phyloP scores from a whole-genome alignment of 495 filamentous ascomycete genomes.

The Penicillium antarcticum region DNA sequence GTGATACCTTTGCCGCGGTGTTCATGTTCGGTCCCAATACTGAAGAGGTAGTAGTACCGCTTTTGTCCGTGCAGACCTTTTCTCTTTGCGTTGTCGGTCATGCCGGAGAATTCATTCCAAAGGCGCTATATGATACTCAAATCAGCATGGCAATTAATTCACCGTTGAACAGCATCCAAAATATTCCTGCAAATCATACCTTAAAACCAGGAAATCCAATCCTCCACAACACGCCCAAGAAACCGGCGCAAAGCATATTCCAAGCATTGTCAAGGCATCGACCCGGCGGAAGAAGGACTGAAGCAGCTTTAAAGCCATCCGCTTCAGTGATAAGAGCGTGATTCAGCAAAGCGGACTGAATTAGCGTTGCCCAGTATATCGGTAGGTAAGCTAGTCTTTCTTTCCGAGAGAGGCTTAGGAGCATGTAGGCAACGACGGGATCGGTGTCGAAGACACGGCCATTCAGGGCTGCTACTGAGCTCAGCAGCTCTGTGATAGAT shows the following conservation, averaged over 20 bases:
- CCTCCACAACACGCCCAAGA: constrained; percentile 19
- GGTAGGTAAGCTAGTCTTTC: constrained; percentile 22
- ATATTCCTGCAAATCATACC: constrained; percentile 4
- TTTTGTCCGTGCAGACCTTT: constrained; percentile 20
- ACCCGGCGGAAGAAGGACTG: constrained; percentile 22
- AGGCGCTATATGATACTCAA: constrained; percentile 12
- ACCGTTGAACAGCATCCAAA: neutral
- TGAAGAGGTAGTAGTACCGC: constrained; percentile 28
- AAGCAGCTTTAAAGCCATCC: constrained; percentile 25
- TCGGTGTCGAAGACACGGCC: constrained; percentile 23
- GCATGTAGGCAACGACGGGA: constrained; percentile 27
- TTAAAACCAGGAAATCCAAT: constrained; percentile 20
- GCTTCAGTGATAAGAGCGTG: constrained; percentile 26
- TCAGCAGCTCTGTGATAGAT: constrained; percentile 11
- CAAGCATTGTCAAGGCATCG: constrained; percentile 17
- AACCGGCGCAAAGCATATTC: constrained; percentile 20
- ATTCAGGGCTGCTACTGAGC: constrained; percentile 15
- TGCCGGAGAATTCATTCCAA: constrained; percentile 24
- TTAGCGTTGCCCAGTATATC: constrained; percentile 19
- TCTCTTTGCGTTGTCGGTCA: constrained; percentile 25
- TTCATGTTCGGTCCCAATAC: constrained; percentile 24
- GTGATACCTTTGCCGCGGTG: constrained; percentile 25
- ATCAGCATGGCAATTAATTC: neutral
- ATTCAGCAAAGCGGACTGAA: constrained; percentile 25
- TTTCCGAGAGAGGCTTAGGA: constrained; percentile 19